phyloP scores from a whole-genome alignment of 176 grass and related monocot genomes.

The Zoysia japonica region DNA sequence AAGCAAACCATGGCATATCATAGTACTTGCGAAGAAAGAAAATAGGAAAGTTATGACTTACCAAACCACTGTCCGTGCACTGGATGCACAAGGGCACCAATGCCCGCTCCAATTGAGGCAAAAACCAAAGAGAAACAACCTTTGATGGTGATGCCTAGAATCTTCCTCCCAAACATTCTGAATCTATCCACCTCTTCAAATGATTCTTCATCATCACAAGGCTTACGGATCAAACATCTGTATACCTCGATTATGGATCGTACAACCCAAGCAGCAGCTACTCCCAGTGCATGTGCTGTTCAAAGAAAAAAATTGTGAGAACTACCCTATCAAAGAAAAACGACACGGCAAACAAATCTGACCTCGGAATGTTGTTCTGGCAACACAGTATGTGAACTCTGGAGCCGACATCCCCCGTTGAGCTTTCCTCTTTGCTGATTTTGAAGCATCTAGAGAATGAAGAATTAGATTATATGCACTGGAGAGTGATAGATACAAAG shows the following conservation, averaged over 20 bases:
- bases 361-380: slow-evolving; percentile 91
- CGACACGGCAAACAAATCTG: slow-evolving; percentile 16
- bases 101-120: slow-evolving; percentile 82
- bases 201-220: slow-evolving; percentile 42
- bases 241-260: slow-evolving; percentile 77
- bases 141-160: slow-evolving; percentile 72
- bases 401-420: slow-evolving; percentile 60
- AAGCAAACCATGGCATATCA: not conserved
- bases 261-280: slow-evolving; percentile 90
- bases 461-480: slow-evolving; percentile 9
- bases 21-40: slow-evolving; percentile 4
- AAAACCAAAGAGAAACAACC: slow-evolving; percentile 87
- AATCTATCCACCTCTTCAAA: slow-evolving; percentile 53
- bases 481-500: slow-evolving; percentile 16
- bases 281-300: slow-evolving; percentile 81
- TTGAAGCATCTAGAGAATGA: slow-evolving; percentile 69
- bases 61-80: slow-evolving; percentile 88
- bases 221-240: slow-evolving; percentile 70
- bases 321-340: slow-evolving; percentile 2
- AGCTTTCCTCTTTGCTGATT: slow-evolving; percentile 82
- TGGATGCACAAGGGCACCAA: slow-evolving; percentile 84
- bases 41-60: slow-evolving; percentile 49
- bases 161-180: slow-evolving; percentile 63
- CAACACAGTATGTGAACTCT: slow-evolving; percentile 68
- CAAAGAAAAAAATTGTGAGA: slow-evolving; percentile 18